Evolutionary conservation across 2,329 filamentous ascomycete species (phyloP).

Genomic region (Zymoseptoria passerinii): DNA sequence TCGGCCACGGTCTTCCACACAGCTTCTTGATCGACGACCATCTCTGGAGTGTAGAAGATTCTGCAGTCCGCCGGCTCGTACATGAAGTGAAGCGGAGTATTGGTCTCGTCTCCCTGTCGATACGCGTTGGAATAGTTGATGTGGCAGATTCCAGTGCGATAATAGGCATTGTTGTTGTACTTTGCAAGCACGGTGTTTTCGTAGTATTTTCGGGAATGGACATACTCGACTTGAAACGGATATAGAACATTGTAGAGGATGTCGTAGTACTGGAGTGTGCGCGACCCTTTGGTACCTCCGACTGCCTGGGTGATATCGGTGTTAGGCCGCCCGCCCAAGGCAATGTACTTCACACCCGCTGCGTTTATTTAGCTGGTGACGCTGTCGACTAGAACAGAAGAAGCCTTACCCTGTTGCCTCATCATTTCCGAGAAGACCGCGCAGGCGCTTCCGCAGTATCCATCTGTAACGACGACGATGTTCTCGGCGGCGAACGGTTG

Average conservation of each 20-base stretch:
- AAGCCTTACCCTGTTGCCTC: slow-evolving; percentile 30
- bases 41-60: slow-evolving; percentile 45
- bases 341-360: slow-evolving; percentile 36
- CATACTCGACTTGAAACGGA: slow-evolving; percentile 19
- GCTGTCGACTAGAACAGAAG: neutral
- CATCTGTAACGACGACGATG: slow-evolving; percentile 44
- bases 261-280: slow-evolving; percentile 21
- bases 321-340: slow-evolving; percentile 36
- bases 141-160: slow-evolving; percentile 16
- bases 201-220: slow-evolving; percentile 22
- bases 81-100: slow-evolving; percentile 43
- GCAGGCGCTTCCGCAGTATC: slow-evolving; percentile 41
- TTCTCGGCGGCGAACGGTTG: slow-evolving; percentile 51
- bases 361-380: neutral
- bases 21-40: slow-evolving; percentile 40
- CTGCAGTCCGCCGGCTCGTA: slow-evolving; percentile 44
- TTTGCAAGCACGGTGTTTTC: slow-evolving; percentile 21
- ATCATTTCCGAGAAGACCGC: slow-evolving; percentile 40
- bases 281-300: slow-evolving; percentile 39
- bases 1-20: slow-evolving; percentile 39
- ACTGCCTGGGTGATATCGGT: slow-evolving; percentile 37
- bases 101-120: slow-evolving; percentile 28
- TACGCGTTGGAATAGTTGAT: slow-evolving; percentile 28
- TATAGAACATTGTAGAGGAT: slow-evolving; percentile 16
- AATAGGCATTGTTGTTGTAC: slow-evolving; percentile 22